Percentiles rank a stretch among this genome's conserved stretches.
These are phyloP conservation scores for Suhomyces sp. DNA, from an alignment of 805 yeast species.

Conservation along the genomic window DNA sequence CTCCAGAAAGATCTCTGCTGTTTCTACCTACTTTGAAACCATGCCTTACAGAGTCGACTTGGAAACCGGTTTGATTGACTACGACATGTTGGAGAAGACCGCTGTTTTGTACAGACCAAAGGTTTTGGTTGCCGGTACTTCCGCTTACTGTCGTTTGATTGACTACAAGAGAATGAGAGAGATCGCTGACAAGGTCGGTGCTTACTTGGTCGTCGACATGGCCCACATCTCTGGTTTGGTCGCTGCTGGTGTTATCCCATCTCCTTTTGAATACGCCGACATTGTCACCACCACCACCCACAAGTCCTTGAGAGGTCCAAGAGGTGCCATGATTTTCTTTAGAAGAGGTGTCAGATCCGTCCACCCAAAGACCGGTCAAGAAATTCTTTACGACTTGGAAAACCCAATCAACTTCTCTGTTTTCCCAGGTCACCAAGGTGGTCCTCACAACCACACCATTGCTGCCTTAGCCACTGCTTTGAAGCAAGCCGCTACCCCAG, in stretches of 20 bases:
- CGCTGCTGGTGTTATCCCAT: conserved; percentile 90
- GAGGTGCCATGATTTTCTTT: conserved; percentile 98
- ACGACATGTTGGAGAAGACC: conserved; percentile 78
- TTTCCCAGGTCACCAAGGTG: conserved; percentile 99
- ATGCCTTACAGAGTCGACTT: conserved; percentile 94
- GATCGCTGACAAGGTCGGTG: conserved; percentile 91
- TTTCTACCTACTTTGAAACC: conserved; percentile 93
- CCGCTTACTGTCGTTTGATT: conserved; percentile 88
- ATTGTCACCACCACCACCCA: conserved; percentile 98
- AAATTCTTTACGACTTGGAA: conserved; percentile 82
- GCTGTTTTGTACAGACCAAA: conserved; percentile 91
- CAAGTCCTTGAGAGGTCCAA: conserved; percentile 96
- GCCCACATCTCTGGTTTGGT: conserved; percentile 96
- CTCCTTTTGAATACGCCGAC: conserved; percentile 92
- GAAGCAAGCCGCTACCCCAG: conserved; percentile 87
- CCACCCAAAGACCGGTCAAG: conserved; percentile 78
- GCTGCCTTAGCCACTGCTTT: conserved; percentile 94
- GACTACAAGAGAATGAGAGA: conserved; percentile 88
- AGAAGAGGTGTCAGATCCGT: conserved; percentile 88
- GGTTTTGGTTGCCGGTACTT: conserved; percentile 93
- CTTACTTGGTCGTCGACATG: conserved; percentile 91
- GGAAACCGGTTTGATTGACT: conserved; percentile 87
- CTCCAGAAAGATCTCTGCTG: conserved; percentile 81
- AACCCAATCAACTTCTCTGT: conserved; percentile 92
- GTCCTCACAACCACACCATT: conserved; percentile 98